Base-by-base conservation (phyloP, 257 asterid species). In the Nicotiana tomentosiformis region DNA sequence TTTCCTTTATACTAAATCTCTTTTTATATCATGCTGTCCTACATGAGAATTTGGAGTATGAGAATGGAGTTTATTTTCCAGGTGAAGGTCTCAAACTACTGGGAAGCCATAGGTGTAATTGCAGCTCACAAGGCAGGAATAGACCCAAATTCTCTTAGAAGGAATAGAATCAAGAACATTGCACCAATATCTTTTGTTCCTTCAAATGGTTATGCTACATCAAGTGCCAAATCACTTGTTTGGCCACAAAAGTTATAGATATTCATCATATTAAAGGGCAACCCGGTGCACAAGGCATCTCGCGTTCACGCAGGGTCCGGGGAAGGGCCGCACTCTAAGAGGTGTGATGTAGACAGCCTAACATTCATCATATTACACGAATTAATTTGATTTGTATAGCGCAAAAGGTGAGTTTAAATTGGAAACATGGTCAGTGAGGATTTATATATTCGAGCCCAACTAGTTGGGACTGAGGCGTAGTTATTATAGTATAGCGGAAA, bases 61-160 rank as follows among this genome's bases (percentile, higher is more conserved):
- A 39, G 49, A 39, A 39, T 39, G 49, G 49, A 8, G 49, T 39
- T 39, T 39, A 61, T 84, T 49, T 79, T 90, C n/a, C 90, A 93
- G 98, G 87, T 95, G 78, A 89, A 85, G 85, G 97, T 92, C 65
- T 88, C 98, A 39, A 95, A 95, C 81, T 93, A 95, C 82, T 95
- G 98, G 98, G 98, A 95, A 86, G 98, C 98, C 5, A 91, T 95
- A 64, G 98, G 98, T 78, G 93, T 93, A 33, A 60, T 95, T 8
- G 98, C 97, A 33, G 97, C 98, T 82, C 98, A 95, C 83, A 95
- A 91, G 83, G 98, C 97, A 8, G 98, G 98, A 82, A 89, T 95
- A 17, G 91, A 93, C 84, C 98, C 97, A 7, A 61, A 86, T 88
- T 92, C 98, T 32, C 88, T 95, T 46, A 87, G 97, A 86, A 90